A percentile compares a stretch with the other conserved stretches of the same genome.
These are phyloP conservation scores for Nitzschia sp. DNA, from an alignment of 108 stramenopile species.

Conservation along the genomic window DNA sequence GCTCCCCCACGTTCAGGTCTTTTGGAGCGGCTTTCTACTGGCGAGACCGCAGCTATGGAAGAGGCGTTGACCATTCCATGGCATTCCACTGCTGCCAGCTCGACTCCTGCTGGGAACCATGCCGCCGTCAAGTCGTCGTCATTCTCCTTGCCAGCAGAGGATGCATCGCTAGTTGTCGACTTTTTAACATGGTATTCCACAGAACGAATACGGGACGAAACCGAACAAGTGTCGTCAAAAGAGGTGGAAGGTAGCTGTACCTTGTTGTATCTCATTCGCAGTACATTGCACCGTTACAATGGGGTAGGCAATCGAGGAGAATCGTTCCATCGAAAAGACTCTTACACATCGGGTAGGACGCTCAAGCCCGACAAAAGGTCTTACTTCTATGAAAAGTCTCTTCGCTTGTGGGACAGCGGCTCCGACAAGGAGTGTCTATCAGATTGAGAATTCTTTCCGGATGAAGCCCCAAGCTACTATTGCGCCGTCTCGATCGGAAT, in stretches of 20 bases:
- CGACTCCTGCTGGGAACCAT: no score
- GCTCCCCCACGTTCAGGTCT: background rate
- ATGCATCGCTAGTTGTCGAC: constrained; percentile 12
- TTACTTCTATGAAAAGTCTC: background rate
- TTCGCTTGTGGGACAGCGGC: background rate
- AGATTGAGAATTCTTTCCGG: constrained; percentile 1
- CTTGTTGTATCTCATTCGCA: constrained; percentile 5
- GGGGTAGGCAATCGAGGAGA: constrained; percentile 3
- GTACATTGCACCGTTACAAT: background rate
- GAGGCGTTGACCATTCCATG: background rate
- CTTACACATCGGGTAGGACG: background rate
- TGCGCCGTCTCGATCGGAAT: no score
- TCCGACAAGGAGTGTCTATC: constrained; percentile 2
- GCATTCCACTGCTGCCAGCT: no score
- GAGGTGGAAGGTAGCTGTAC: background rate
- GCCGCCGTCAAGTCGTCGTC: background rate
- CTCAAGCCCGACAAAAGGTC: background rate
- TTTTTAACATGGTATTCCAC: background rate
- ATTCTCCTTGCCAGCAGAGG: background rate
- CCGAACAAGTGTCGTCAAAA: background rate
- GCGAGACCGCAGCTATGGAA: background rate
- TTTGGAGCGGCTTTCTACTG: background rate
- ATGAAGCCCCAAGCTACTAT: constrained; percentile 6
- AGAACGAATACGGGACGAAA: background rate
- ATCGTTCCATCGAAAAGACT: constrained; percentile 3